Percentiles rank a stretch among this genome's conserved stretches.
Conservation (phyloP, 352 stramenopile genomes). For the Phytophthora pinifolia region DNA sequence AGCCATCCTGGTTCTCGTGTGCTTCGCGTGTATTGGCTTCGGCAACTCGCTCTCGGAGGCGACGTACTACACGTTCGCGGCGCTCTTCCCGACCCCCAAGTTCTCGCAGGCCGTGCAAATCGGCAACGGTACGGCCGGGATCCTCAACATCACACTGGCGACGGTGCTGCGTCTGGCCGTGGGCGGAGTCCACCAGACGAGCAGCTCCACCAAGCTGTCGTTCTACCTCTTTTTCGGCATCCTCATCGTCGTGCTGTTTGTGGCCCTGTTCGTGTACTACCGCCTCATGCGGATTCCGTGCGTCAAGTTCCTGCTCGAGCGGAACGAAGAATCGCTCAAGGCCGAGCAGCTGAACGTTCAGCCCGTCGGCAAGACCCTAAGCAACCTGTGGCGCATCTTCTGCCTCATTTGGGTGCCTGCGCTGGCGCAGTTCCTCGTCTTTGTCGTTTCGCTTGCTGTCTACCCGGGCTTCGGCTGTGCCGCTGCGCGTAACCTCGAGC, state of each 20-base stretch:
- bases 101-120: slow-evolving; percentile 72
- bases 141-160: slow-evolving; percentile 53
- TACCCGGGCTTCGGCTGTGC: slow-evolving; percentile 56
- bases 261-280: slow-evolving; percentile 45
- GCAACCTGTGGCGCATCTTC: slow-evolving; percentile 50
- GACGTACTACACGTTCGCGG: slow-evolving; percentile 61
- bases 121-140: slow-evolving; percentile 46
- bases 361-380: slow-evolving; percentile 26
- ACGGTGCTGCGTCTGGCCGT: slow-evolving; percentile 55
- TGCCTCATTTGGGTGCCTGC: slow-evolving; percentile 55
- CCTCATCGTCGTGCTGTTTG: slow-evolving; percentile 50
- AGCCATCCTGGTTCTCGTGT: slow-evolving; percentile 52
- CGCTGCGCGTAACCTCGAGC: slow-evolving; percentile 30
- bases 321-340: slow-evolving; percentile 33
- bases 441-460: slow-evolving; percentile 57
- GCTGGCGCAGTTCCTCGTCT: slow-evolving; percentile 52
- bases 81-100: slow-evolving; percentile 62
- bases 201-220: slow-evolving; percentile 28
- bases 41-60: slow-evolving; percentile 59
- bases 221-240: slow-evolving; percentile 71
- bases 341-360: slow-evolving; percentile 30
- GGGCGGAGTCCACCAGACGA: slow-evolving; percentile 41
- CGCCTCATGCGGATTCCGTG: slow-evolving; percentile 33
- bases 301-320: slow-evolving; percentile 59
- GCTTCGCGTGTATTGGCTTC: slow-evolving; percentile 50